Percentiles rank a stretch among this genome's conserved stretches.
Conservation (phyloP, 495 filamentous ascomycete genomes). For the Daldinia caldariorum region DNA sequence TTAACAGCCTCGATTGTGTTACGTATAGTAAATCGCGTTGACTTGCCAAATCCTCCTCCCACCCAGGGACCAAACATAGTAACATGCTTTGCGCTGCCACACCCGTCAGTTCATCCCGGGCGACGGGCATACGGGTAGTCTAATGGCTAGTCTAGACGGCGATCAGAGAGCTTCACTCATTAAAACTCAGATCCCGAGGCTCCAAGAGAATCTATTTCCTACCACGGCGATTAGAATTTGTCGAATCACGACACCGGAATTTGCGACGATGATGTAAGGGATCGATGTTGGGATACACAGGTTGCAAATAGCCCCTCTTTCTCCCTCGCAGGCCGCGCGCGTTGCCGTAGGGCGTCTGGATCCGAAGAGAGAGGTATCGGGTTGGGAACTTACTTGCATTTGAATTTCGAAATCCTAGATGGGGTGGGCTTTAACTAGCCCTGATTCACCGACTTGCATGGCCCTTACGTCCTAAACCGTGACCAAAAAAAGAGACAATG, state of each 20-base stretch:
- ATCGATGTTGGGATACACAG: slow-evolving; percentile 1
- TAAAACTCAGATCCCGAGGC: slow-evolving; percentile 18
- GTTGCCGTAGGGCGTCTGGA: slow-evolving; percentile 32
- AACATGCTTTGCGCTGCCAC: slow-evolving; percentile 18
- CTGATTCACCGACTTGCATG: slow-evolving; percentile 38
- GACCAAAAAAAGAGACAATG: slow-evolving; percentile 16
- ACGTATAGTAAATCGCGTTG: slow-evolving; percentile 2
- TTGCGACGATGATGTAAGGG: slow-evolving; percentile 38
- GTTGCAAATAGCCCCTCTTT: slow-evolving; percentile 21
- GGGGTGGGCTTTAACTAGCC: slow-evolving; percentile 3
- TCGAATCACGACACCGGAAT: slow-evolving; percentile 21
- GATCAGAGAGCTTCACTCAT: slow-evolving; percentile 13
- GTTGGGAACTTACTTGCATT: slow-evolving; percentile 13
- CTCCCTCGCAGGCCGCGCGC: slow-evolving; percentile 39
- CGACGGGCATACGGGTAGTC: slow-evolving; percentile 17
- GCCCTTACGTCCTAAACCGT: slow-evolving; percentile 30
- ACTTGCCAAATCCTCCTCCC: neutral
- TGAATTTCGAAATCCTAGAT: neutral
- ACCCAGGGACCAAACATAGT: slow-evolving; percentile 5
- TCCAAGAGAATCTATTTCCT: slow-evolving; percentile 16
- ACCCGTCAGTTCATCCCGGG: slow-evolving; percentile 18
- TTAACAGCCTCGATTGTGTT: neutral
- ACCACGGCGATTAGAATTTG: slow-evolving; percentile 4
- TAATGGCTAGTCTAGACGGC: slow-evolving; percentile 19
- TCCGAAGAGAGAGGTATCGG: slow-evolving; percentile 8